Evolutionary conservation across 805 yeast genomes (phyloP).

Genomic region (Kluyveromyces lactis): DNA sequence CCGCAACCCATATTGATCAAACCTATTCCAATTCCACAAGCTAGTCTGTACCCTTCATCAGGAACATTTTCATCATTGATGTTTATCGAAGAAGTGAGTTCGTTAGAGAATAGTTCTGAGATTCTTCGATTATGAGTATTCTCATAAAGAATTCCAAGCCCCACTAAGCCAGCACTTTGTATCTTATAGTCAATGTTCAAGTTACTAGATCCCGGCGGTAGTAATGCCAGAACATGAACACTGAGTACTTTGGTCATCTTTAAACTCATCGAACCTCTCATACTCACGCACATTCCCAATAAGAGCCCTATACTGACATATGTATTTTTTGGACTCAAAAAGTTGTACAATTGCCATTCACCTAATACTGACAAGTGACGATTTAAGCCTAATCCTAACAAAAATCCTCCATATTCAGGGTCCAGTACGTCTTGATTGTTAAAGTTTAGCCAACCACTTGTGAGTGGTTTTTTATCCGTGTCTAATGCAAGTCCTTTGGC

Average conservation of each 20-base stretch:
- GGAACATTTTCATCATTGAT: slow-evolving; percentile 49
- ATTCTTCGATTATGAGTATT: slow-evolving; percentile 76
- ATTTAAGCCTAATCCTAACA: slow-evolving; percentile 85
- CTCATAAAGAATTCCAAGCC: slow-evolving; percentile 77
- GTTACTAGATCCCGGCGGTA: slow-evolving; percentile 88
- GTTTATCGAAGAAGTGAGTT: slow-evolving; percentile 43
- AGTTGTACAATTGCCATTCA: slow-evolving; percentile 95
- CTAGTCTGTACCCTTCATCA: slow-evolving; percentile 73
- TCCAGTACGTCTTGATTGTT: slow-evolving; percentile 64
- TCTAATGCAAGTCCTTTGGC: slow-evolving; percentile 78
- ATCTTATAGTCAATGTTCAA: slow-evolving; percentile 74
- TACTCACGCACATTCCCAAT: slow-evolving; percentile 88
- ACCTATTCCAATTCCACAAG: slow-evolving; percentile 87
- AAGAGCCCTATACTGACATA: slow-evolving; percentile 79
- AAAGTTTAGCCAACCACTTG: slow-evolving; percentile 86
- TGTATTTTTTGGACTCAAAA: slow-evolving; percentile 81
- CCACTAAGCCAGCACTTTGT: slow-evolving; percentile 86
- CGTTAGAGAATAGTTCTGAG: slow-evolving; percentile 70
- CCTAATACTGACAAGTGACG: slow-evolving; percentile 79
- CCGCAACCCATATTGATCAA: slow-evolving; percentile 76
- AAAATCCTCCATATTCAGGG: slow-evolving; percentile 89
- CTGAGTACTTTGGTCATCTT: slow-evolving; percentile 84
- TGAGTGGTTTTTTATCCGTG: slow-evolving; percentile 47
- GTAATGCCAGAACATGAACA: slow-evolving; percentile 83
- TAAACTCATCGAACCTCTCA: slow-evolving; percentile 72